Conservation (phyloP, 2,329 filamentous ascomycete species). For the Xylaria sp. region DNA sequence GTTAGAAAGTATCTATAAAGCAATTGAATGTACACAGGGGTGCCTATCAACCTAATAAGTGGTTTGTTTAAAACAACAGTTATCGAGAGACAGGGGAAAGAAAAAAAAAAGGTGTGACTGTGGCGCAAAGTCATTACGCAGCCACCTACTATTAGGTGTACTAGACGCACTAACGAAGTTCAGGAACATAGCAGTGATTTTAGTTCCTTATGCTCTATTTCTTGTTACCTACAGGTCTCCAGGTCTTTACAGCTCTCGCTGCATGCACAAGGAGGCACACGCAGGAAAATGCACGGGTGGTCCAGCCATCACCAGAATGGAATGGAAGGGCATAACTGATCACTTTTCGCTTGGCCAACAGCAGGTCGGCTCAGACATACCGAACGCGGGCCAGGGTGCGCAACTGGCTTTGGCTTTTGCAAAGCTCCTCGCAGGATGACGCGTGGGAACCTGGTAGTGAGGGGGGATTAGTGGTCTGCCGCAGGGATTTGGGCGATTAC, state of each 20-base stretch:
- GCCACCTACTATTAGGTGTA: neutral
- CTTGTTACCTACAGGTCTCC: neutral
- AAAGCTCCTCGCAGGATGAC: constrained; percentile 28
- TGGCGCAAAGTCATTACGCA: neutral
- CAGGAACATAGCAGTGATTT: neutral
- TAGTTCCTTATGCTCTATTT: neutral
- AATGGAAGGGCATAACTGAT: constrained; percentile 21
- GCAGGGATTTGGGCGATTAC: constrained; percentile 24
- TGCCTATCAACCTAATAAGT: too few species aligned
- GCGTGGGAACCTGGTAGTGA: constrained; percentile 31
- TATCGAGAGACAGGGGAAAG: neutral
- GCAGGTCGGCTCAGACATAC: neutral
- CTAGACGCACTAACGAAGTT: constrained; percentile 5
- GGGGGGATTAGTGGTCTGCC: constrained; percentile 10
- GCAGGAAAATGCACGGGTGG: constrained; percentile 17
- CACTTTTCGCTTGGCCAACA: constrained; percentile 3
- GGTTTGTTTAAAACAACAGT: neutral
- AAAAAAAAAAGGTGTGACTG: constrained; percentile 8
- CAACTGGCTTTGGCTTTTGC: constrained; percentile 14
- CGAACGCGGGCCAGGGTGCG: constrained; percentile 13
- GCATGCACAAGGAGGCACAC: constrained; percentile 22
- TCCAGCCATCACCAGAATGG: constrained; percentile 16
- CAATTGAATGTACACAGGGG: too few species aligned
- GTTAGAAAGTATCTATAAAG: neutral
- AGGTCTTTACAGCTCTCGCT: neutral